Conservation (phyloP, 2,329 filamentous ascomycete species). For the Torrubiellomyces zombiae region DNA sequence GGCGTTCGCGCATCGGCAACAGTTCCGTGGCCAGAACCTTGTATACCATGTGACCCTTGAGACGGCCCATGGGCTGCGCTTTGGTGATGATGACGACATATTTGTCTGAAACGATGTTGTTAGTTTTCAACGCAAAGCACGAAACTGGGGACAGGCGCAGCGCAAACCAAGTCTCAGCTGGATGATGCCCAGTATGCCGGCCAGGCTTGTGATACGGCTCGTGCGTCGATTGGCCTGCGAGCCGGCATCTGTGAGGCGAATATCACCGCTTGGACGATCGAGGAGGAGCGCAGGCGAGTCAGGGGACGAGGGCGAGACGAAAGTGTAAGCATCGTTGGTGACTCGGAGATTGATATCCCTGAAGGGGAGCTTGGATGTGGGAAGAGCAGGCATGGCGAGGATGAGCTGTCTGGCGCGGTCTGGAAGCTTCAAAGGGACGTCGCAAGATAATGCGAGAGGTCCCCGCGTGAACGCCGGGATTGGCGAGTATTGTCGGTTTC, state of each 20-base stretch:
- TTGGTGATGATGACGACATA: slow-evolving; percentile 96
- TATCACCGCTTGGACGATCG: slow-evolving; percentile 81
- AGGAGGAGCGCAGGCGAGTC: slow-evolving; percentile 76
- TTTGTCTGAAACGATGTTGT: slow-evolving; percentile 63
- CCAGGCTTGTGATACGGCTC: slow-evolving; percentile 69
- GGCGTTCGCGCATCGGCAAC: slow-evolving; percentile 79
- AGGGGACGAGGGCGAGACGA: slow-evolving; percentile 87
- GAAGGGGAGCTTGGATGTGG: slow-evolving; percentile 45
- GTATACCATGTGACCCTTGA: slow-evolving; percentile 95
- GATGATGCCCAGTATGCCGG: slow-evolving; percentile 86
- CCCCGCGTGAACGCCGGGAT: too few species aligned
- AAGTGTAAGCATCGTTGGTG: slow-evolving; percentile 82
- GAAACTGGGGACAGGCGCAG: not conserved
- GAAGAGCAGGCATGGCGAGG: slow-evolving; percentile 19
- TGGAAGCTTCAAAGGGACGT: too few species aligned
- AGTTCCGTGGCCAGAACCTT: slow-evolving; percentile 84
- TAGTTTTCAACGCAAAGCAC: slow-evolving; percentile 2
- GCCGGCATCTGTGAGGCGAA: slow-evolving; percentile 68
- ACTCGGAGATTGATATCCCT: slow-evolving; percentile 95
- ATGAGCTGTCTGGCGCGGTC: slow-evolving; percentile 1
- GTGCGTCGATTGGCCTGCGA: slow-evolving; percentile 57
- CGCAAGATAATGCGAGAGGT: too few species aligned
- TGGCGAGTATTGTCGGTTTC: too few species aligned
- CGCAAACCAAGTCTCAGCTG: slow-evolving; percentile 70
- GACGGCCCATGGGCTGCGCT: slow-evolving; percentile 71